A percentile compares a stretch with the other conserved stretches of the same genome.
phyloP scores from a whole-genome alignment of 129 eudicot genomes.

The Mikania micrantha region DNA sequence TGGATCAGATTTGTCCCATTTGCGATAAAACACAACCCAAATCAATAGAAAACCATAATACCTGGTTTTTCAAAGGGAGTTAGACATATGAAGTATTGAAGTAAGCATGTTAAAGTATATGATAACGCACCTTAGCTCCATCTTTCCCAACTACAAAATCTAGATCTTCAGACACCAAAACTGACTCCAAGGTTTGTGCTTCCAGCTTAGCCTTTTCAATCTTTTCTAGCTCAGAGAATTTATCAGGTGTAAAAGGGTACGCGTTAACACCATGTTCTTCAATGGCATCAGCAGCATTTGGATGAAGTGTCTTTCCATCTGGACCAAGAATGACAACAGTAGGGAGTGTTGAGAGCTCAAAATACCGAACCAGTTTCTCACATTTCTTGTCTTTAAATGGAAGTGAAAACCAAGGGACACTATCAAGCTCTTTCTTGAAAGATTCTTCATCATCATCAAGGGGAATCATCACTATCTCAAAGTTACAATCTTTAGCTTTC shows the following conservation, averaged over 20 bases:
- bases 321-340: constrained; percentile 67
- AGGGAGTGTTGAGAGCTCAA: constrained; percentile 55
- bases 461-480: constrained; percentile 72
- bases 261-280: constrained; percentile 73
- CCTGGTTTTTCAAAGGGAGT: neutral
- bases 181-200: constrained; percentile 73
- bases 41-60: neutral
- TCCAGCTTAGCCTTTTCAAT: constrained; percentile 56
- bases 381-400: constrained; percentile 61
- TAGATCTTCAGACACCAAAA: constrained; percentile 54
- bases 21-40: neutral
- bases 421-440: constrained; percentile 31
- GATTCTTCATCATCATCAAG: constrained; percentile 59
- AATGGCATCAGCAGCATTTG: constrained; percentile 58
- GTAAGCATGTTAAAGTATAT: neutral
- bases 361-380: constrained; percentile 52
- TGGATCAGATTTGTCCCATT: neutral
- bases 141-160: constrained; percentile 62
- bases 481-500: constrained; percentile 48
- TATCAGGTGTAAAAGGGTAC: constrained; percentile 81
- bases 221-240: constrained; percentile 64
- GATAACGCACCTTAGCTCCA: constrained; percentile 49
- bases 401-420: constrained; percentile 59
- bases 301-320: constrained; percentile 76
- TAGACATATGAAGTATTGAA: neutral